phyloP scores from a whole-genome alignment of 139 green algal genomes.

The Nannochloris sp. region DNA sequence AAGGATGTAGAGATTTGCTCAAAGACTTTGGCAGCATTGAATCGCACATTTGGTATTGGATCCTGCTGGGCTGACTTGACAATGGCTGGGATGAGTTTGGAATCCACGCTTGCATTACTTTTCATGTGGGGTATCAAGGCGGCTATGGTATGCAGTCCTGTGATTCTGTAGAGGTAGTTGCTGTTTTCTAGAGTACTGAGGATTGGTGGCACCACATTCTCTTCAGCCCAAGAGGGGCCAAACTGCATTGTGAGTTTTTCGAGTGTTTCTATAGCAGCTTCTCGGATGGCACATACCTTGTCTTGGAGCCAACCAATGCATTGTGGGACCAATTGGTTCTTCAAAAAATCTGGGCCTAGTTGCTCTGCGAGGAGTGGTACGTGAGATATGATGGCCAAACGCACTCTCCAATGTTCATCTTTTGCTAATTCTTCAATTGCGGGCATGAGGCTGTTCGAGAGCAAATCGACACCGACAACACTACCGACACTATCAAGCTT shows the following conservation, averaged over 20 bases:
- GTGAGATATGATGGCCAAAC: constrained; percentile 97
- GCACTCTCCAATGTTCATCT: constrained; percentile 97
- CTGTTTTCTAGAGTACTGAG: constrained; percentile 46
- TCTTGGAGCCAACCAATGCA: constrained; percentile 90
- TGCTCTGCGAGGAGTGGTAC: constrained; percentile 92
- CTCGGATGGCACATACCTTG: constrained; percentile 72
- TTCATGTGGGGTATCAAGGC: constrained; percentile 68
- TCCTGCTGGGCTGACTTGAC: constrained; percentile 58
- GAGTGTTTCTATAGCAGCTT: constrained; percentile 82
- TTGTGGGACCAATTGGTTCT: constrained; percentile 86
- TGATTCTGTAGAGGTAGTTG: constrained; percentile 97
- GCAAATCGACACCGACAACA: constrained; percentile 90
- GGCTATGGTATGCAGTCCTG: constrained; percentile 70
- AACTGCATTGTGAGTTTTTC: constrained; percentile 86
- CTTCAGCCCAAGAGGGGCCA: constrained; percentile 82
- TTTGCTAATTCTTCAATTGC: constrained; percentile 94
- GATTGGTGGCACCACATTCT: constrained; percentile 70
- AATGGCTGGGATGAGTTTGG: constrained; percentile 79
- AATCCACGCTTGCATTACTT: constrained; percentile 63
- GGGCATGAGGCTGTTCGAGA: constrained; percentile 86
- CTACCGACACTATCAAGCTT: constrained; percentile 89
- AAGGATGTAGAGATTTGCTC: constrained; percentile 66
- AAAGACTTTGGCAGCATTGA: constrained; percentile 89
- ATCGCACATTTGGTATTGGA: constrained; percentile 85
- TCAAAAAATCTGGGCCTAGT: constrained; percentile 42